Evolutionary conservation across 2,329 filamentous ascomycete genomes (phyloP), one percentile per base, ranked within the genome.

Genomic region (Calonectria crousiana): DNA sequence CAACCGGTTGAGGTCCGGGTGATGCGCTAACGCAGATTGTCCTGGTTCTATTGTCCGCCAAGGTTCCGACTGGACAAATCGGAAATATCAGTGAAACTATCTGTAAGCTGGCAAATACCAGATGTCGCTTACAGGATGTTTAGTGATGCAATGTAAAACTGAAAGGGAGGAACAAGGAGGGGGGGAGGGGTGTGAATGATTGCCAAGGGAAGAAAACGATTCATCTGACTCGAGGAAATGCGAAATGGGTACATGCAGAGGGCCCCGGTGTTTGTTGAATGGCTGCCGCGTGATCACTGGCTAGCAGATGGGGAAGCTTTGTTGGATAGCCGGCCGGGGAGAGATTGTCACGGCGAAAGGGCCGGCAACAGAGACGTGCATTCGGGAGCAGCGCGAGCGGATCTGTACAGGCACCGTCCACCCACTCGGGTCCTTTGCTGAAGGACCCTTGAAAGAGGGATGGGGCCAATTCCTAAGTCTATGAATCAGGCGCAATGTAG

Each of bases 31-130:
- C 66, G 36, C 18, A 65, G 16, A 23, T 49, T 36, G 49, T 34
- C 30, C 23, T 58, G 67, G 51, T 10, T 51, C 67, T 49, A 66
- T 69, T 65, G 30, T 56, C 66, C 66, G 38, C 49, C 62, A 69
- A 65, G 56, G n/a, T 65, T 65, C 65, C 23, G 64, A 64, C 58
- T 73, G 58, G 66, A 36, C 38, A 66, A 69, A 38, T 69, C 66
- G 71, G 71, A 32, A 53, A 58, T 51, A 69, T 52, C 66, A 67
- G 69, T 73, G 60, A 71, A 36, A 53, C 30, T 51, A 28, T 41
- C 18, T 30, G 30, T 23, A 23, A n/a, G 51, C 41, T 51, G 41
- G 11, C 6, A 53, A 28, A 65, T 49, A 23, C 34, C 26, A 18
- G 30, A 38, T 38, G 20, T 60, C 32, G 56, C 32, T 60, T 49